phyloP scores from a whole-genome alignment of 169 alveolate genomes.

The Plasmodium chabaudi region DNA sequence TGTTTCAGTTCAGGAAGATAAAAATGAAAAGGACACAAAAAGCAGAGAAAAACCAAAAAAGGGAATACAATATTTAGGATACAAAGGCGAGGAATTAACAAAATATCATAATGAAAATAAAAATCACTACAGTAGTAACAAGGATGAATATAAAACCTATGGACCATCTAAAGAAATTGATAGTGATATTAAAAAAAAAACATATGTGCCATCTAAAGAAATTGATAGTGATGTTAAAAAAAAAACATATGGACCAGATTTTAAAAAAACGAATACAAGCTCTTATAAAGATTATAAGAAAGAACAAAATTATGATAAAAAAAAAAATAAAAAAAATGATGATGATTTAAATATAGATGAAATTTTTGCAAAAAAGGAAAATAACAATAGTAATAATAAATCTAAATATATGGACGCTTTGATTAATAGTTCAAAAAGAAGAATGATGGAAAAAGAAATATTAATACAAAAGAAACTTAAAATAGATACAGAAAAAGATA shows the following conservation, averaged over 20 bases:
- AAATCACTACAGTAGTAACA: background rate
- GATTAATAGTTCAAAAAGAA: slow-evolving; percentile 81
- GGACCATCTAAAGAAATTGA: background rate
- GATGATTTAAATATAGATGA: slow-evolving; percentile 37
- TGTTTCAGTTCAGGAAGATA: background rate
- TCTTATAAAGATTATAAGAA: slow-evolving; percentile 17
- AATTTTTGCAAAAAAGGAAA: slow-evolving; percentile 18
- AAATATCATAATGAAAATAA: background rate
- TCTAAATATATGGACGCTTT: slow-evolving; percentile 82
- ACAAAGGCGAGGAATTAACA: slow-evolving; percentile 55
- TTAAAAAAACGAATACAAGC: slow-evolving; percentile 2
- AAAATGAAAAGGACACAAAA: slow-evolving; percentile 5
- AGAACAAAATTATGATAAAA: slow-evolving; percentile 14
- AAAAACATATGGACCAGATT: background rate
- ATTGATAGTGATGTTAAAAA: background rate
- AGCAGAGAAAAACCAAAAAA: slow-evolving; percentile 2
- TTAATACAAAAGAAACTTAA: slow-evolving; percentile 83
- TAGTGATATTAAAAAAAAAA: background rate
- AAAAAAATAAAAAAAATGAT: background rate
- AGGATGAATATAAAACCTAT: background rate
- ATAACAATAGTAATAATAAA: slow-evolving; percentile 47
- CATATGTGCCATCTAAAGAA: background rate
- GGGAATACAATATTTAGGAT: slow-evolving; percentile 56
- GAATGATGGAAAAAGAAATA: slow-evolving; percentile 83
- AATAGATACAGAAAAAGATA: slow-evolving; percentile 76